Percentiles rank a stretch among this genome's conserved stretches.
Evolutionary conservation across 139 green algal species (phyloP).

Genomic region (Chlorella sp.): DNA sequence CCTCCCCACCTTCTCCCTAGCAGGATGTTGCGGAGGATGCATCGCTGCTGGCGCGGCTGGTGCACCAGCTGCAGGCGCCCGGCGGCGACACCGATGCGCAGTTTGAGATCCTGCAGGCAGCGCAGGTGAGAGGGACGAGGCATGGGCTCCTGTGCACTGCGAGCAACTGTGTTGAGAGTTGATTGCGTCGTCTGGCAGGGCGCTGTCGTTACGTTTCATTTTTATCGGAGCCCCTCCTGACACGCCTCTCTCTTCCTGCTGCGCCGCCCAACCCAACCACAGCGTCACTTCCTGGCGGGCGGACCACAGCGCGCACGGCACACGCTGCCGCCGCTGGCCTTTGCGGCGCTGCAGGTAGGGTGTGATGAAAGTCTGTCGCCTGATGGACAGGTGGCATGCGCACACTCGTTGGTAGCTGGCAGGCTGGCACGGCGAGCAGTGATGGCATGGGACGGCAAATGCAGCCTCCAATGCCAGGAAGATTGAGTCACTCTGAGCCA

Average conservation of each 20-base stretch:
- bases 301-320: conserved; percentile 75
- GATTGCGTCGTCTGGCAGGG: no score
- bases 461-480: no score
- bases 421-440: neutral
- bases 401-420: conserved; percentile 20
- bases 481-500: no score
- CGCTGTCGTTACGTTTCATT: no score
- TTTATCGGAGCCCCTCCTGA: no score
- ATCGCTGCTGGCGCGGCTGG: conserved; percentile 86
- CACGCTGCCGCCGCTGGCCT: conserved; percentile 86
- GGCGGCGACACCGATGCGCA: conserved; percentile 64
- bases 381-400: no score
- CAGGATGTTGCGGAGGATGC: conserved; percentile 93
- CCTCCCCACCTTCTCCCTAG: neutral
- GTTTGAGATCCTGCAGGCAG: conserved; percentile 75
- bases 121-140: no score
- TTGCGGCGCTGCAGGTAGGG: conserved; percentile 63
- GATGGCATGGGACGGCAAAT: no score
- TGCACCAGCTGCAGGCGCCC: conserved; percentile 78
- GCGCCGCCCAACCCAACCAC: neutral
- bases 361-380: no score
- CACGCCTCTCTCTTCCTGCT: no score
- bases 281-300: conserved; percentile 52
- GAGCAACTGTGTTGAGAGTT: no score
- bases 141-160: no score